Percentiles rank a stretch among this genome's conserved stretches.
Evolutionary conservation across 345 rosid genomes (phyloP).

Genomic region (Cardiospermum halicacabum): DNA sequence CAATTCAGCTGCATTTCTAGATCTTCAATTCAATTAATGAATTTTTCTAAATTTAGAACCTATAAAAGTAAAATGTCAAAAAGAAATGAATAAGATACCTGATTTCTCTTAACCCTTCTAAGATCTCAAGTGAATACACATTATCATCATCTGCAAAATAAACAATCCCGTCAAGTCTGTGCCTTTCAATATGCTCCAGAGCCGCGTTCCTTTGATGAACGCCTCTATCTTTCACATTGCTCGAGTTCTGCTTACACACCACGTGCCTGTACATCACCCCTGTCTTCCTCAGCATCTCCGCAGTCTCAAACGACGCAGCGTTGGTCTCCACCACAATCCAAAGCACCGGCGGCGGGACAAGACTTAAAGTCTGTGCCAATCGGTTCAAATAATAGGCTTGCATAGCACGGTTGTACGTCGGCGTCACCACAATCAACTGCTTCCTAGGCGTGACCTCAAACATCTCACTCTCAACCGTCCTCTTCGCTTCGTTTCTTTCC

Average conservation of each 20-base stretch:
- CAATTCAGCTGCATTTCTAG: background rate
- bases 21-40: background rate
- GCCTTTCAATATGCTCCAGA: conserved; percentile 72
- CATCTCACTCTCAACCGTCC: conserved; percentile 9
- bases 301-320: conserved; percentile 68
- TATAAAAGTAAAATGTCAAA: background rate
- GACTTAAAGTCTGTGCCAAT: conserved; percentile 70
- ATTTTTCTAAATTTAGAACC: background rate
- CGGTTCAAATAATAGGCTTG: conserved; percentile 77
- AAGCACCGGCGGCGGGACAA: conserved; percentile 70
- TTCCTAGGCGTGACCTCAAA: conserved; percentile 45
- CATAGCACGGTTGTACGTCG: conserved; percentile 72
- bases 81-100: conserved; percentile 33
- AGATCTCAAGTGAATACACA: conserved; percentile 68
- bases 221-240: conserved; percentile 59
- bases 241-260: conserved; percentile 48
- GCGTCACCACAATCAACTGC: conserved; percentile 78
- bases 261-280: conserved; percentile 90
- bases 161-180: conserved; percentile 76
- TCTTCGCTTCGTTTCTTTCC: background rate
- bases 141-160: conserved; percentile 88
- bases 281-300: conserved; percentile 69
- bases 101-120: conserved; percentile 57
- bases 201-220: conserved; percentile 75
- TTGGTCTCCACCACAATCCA: conserved; percentile 92